phyloP scores from a whole-genome alignment of 495 filamentous ascomycete species.

The Pyronema domesticum region DNA sequence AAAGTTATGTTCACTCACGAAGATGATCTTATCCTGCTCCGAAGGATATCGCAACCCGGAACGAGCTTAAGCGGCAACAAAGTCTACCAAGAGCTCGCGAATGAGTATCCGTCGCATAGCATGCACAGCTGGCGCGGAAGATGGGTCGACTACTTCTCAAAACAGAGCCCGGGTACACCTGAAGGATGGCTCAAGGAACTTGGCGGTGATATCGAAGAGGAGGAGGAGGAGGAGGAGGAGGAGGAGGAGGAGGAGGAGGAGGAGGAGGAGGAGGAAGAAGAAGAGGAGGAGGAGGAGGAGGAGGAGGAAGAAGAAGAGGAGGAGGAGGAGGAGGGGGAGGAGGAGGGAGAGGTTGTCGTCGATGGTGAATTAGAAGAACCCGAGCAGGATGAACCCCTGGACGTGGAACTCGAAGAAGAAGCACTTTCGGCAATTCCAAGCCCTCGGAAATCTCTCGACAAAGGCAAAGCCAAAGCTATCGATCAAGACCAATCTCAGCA shows the following conservation, averaged over 20 bases:
- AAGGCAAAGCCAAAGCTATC: too few species aligned
- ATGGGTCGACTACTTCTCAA: conserved; percentile 18
- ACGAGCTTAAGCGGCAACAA: background rate
- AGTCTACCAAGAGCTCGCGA: background rate
- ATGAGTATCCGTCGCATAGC: background rate
- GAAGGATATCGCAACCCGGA: background rate
- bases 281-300: conserved; percentile 34
- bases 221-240: background rate
- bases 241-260: background rate
- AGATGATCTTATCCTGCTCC: conserved; percentile 1
- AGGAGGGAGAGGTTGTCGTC: too few species aligned
- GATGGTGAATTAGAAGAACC: too few species aligned
- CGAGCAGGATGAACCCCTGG: too few species aligned
- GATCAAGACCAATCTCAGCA: too few species aligned
- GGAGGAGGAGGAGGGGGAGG: conserved; percentile 29
- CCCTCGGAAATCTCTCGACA: too few species aligned
- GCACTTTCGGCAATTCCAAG: too few species aligned
- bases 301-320: conserved; percentile 33
- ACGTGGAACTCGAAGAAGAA: too few species aligned
- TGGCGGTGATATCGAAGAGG: conserved; percentile 30
- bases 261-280: conserved; percentile 26
- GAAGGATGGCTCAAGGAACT: background rate
- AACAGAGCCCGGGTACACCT: background rate
- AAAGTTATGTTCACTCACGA: background rate
- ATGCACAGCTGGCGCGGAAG: background rate